A percentile compares a stretch with the other conserved stretches of the same genome.
phyloP scores from a whole-genome alignment of 208 protist genomes.

The Herpetomonas samuelpessoai region DNA sequence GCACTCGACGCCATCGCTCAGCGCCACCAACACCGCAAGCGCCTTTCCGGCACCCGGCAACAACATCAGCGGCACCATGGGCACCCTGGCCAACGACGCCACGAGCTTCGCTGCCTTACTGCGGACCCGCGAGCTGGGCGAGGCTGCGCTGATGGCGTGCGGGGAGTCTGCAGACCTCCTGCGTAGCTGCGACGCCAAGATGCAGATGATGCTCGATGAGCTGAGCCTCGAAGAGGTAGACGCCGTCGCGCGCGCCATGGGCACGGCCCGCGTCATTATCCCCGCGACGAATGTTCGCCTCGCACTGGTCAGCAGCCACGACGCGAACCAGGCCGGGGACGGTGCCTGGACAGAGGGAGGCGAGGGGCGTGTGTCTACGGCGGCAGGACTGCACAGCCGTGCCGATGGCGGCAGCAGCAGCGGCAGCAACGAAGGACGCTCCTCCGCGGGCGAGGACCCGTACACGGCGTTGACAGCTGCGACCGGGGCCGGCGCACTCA shows the following conservation, averaged over 20 bases:
- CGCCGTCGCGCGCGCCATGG: slow-evolving; percentile 5
- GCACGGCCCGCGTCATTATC: slow-evolving; percentile 12
- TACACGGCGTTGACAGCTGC: not conserved
- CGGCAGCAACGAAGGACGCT: not conserved
- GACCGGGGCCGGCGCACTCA: slow-evolving; percentile 3
- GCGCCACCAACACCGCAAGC: not conserved
- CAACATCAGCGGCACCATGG: not conserved
- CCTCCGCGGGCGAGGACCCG: not conserved
- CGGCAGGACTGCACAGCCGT: not conserved
- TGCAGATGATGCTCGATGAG: slow-evolving; percentile 46
- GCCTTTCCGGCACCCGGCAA: not conserved
- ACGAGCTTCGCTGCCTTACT: not conserved
- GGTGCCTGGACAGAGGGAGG: not conserved
- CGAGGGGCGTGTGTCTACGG: not conserved
- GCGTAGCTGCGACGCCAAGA: slow-evolving; percentile 31
- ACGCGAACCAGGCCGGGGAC: not conserved
- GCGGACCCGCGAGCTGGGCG: not conserved
- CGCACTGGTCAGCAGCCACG: not conserved
- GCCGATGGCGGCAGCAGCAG: not conserved
- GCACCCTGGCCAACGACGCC: not conserved
- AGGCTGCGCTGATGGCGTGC: not conserved
- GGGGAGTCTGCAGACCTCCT: slow-evolving; percentile 27
- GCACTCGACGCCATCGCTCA: not conserved
- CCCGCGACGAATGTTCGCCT: slow-evolving; percentile 50
- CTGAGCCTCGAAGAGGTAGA: slow-evolving; percentile 26